phyloP scores from a whole-genome alignment of 805 yeast genomes.

The Komagataella pastoris region DNA sequence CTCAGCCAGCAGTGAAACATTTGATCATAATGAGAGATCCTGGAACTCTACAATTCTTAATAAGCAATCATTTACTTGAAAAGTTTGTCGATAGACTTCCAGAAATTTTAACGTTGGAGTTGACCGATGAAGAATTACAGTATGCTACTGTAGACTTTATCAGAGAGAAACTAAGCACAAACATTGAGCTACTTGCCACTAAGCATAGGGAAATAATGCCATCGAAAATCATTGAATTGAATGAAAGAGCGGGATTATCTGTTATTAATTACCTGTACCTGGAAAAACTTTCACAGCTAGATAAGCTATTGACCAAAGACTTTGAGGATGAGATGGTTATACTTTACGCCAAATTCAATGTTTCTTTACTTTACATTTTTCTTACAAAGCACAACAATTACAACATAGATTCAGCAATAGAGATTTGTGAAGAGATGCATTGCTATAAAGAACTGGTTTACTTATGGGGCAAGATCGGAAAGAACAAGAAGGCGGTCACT shows the following conservation, averaged over 20 bases:
- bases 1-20: constrained; percentile 50
- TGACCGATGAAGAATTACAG: constrained; percentile 22
- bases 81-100: constrained; percentile 37
- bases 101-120: constrained; percentile 29
- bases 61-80: constrained; percentile 48
- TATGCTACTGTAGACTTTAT: constrained; percentile 27
- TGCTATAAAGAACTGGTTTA: constrained; percentile 66
- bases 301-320: constrained; percentile 37
- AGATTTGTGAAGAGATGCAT: constrained; percentile 39
- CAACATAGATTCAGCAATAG: constrained; percentile 58
- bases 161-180: constrained; percentile 22
- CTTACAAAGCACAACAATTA: constrained; percentile 48
- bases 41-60: constrained; percentile 40
- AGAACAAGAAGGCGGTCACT: constrained; percentile 58
- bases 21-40: constrained; percentile 42
- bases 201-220: constrained; percentile 52
- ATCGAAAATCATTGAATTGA: constrained; percentile 28
- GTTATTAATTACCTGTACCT: constrained; percentile 53
- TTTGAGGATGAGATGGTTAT: constrained; percentile 58
- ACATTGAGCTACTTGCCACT: constrained; percentile 41
- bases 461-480: constrained; percentile 72
- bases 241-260: constrained; percentile 28
- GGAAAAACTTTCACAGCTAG: constrained; percentile 39
- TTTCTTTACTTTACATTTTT: constrained; percentile 41
- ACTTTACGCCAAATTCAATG: constrained; percentile 52